A percentile compares a stretch with the other conserved stretches of the same genome.
These are phyloP conservation scores for Clarireedia monteithiana DNA, from an alignment of 2,329 filamentous ascomycete genomes.

Conservation along the genomic window DNA sequence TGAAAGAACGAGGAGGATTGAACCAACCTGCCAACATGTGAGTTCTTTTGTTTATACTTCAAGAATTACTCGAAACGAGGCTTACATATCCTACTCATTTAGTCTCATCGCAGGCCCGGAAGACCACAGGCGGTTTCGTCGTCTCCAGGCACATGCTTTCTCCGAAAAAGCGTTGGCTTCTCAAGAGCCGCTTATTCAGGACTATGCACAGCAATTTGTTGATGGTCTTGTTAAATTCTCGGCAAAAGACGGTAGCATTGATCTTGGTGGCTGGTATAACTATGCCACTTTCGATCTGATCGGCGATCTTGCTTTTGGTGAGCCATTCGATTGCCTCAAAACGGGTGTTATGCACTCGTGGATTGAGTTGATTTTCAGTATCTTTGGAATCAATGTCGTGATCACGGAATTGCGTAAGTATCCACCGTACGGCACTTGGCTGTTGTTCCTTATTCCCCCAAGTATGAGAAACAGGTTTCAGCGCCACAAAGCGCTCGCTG, in stretches of 20 bases:
- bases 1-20: neutral
- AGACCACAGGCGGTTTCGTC: constrained; percentile 26
- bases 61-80: neutral
- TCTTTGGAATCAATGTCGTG: neutral
- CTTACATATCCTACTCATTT: neutral
- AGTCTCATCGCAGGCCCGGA: constrained; percentile 2
- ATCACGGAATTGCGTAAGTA: neutral
- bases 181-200: constrained; percentile 20
- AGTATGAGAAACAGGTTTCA: rapidly evolving
- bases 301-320: constrained; percentile 38
- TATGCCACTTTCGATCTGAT: constrained; percentile 33
- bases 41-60: neutral
- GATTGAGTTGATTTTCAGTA: neutral
- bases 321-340: constrained; percentile 31
- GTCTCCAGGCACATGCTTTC: constrained; percentile 26
- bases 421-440: neutral
- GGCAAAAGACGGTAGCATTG: neutral
- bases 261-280: constrained; percentile 29
- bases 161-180: constrained; percentile 27
- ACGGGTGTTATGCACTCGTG: neutral
- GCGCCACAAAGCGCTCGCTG: neutral
- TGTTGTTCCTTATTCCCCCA: neutral
- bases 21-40: neutral
- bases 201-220: constrained; percentile 1
- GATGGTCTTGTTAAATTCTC: constrained; percentile 4